Evolutionary conservation across 345 rosid species (phyloP), one percentile per base, ranked within the genome.

Genomic region (Combretum micranthum): DNA sequence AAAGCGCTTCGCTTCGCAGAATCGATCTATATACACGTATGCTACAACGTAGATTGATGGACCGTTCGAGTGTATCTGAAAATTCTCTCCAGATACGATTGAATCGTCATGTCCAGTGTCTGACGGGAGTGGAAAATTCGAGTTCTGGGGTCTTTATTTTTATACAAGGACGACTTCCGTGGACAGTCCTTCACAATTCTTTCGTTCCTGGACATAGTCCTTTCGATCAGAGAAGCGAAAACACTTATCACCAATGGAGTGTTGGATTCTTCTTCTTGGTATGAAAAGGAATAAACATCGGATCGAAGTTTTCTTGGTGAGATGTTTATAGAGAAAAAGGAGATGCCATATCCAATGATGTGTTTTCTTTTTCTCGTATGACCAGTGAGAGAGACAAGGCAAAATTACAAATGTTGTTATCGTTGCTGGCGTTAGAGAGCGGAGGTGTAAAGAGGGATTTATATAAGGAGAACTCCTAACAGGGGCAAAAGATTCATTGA

Each of bases 11-110:
- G 78, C 81, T 49, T 87, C 86, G 66, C 88, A 85, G 67, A 87
- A 88, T 49, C 97, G 84, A 55, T 87, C 97, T 18, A 91, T 87
- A 62, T 91, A 91, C 2, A 79, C 96, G 66, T 87, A 91, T 0
- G 94, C 94, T 14, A 91, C 94, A 1, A 91, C 94, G 52, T 83
- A 91, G 56, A 87, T 89, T 11, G 96, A 85, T 1, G 96, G 97
- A 3, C 91, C 94, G 17, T 80, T 58, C 77, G 67, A 2, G 96
- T 91, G 75, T 91, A 91, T 60, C 86, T 75, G 74, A 82, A 87
- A 42, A 91, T 83, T 58, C 97, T 83, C 75, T 91, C 97, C 0
- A 91, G 72, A 57, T 85, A 91, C 0, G 91, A 83, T 59, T 82
- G 91, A 47, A 87, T 76, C 1, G 83, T 78, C 96, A 91, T 77